These are phyloP conservation scores for Phoma sp. DNA, from an alignment of 2,329 filamentous ascomycete genomes.

Conservation along the genomic window DNA sequence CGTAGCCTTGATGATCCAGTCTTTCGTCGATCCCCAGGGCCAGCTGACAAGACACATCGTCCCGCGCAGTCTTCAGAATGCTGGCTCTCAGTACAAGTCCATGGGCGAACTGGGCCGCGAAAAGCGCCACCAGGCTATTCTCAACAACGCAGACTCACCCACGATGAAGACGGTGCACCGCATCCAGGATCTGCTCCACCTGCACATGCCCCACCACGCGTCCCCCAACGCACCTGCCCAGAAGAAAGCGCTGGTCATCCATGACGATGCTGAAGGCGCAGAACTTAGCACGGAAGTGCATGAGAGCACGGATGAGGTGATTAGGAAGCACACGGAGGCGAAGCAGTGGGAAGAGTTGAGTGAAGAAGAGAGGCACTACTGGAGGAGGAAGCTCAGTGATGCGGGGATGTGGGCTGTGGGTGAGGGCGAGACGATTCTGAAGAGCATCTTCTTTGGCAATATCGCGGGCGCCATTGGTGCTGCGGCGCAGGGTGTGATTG, in stretches of 20 bases:
- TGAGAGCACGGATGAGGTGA: slow-evolving; percentile 39
- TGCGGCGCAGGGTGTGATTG: slow-evolving; percentile 44
- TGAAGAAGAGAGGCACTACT: slow-evolving; percentile 67
- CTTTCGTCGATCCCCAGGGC: slow-evolving; percentile 61
- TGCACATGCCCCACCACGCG: slow-evolving; percentile 28
- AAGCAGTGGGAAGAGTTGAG: slow-evolving; percentile 76
- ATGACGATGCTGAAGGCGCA: slow-evolving; percentile 46
- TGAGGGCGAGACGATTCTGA: slow-evolving; percentile 79
- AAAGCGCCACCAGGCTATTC: slow-evolving; percentile 31
- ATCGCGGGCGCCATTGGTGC: slow-evolving; percentile 65
- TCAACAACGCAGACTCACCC: slow-evolving; percentile 38
- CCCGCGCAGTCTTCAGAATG: slow-evolving; percentile 58
- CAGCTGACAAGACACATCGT: slow-evolving; percentile 59
- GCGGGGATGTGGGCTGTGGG: slow-evolving; percentile 81
- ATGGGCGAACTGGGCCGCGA: slow-evolving; percentile 40
- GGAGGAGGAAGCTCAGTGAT: slow-evolving; percentile 72
- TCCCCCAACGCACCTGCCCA: slow-evolving; percentile 17
- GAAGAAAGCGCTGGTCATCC: slow-evolving; percentile 53
- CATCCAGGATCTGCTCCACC: slow-evolving; percentile 43
- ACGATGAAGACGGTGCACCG: slow-evolving; percentile 37
- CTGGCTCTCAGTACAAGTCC: slow-evolving; percentile 35
- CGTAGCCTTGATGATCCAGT: slow-evolving; percentile 68
- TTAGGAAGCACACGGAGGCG: slow-evolving; percentile 55
- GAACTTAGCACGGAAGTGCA: slow-evolving; percentile 53
- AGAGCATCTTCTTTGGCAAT: slow-evolving; percentile 79